phyloP scores from a whole-genome alignment of 805 yeast species.

The Saturnispora mendoncae region DNA sequence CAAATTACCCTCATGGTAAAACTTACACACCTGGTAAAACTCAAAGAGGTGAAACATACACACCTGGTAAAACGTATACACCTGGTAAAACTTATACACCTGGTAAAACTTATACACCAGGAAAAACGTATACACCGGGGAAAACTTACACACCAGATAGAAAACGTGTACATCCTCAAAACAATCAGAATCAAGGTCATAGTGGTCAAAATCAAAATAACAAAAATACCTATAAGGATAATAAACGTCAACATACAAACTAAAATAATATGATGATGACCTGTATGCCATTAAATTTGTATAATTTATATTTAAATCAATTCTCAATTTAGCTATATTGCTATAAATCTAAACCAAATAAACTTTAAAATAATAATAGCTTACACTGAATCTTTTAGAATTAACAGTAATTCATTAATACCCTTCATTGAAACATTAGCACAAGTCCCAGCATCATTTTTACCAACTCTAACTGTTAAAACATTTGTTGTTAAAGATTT shows the following conservation, averaged over 20 bases:
- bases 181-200: not conserved
- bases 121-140: not conserved
- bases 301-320: too few relatives aligned
- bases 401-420: constrained; percentile 54
- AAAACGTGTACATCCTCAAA: constrained; percentile 1
- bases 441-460: constrained; percentile 25
- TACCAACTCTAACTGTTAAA: constrained; percentile 54
- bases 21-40: not conserved
- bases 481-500: constrained; percentile 32
- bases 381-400: constrained; percentile 28
- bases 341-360: too few relatives aligned
- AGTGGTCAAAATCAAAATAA: not conserved
- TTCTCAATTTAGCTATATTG: too few relatives aligned
- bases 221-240: not conserved
- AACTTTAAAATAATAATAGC: too few relatives aligned
- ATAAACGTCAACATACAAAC: not conserved
- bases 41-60: not conserved
- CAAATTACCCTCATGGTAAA: not conserved
- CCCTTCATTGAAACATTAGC: constrained; percentile 63
- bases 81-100: not conserved
- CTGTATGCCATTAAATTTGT: too few relatives aligned
- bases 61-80: not conserved
- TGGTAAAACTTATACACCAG: not conserved
- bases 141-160: constrained; percentile 2
- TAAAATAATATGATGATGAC: too few relatives aligned